Base-by-base conservation (phyloP, 2,329 filamentous ascomycete genomes). In the Alternaria angustiovoidea region DNA sequence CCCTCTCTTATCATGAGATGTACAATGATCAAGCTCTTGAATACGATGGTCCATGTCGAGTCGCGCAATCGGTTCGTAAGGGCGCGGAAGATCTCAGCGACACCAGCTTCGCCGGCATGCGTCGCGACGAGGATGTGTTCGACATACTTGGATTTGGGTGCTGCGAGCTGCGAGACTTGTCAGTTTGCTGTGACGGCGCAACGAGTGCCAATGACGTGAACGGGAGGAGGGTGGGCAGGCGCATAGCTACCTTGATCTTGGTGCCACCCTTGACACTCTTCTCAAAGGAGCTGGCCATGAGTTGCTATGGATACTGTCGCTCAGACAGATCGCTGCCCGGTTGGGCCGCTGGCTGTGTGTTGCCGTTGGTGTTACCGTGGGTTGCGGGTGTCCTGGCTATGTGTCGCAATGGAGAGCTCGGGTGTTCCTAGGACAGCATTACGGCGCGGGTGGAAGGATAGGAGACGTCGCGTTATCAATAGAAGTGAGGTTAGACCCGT, bases 191-290 rank as follows among this genome's bases (percentile, higher is more conserved):
- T 70, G 67, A 69, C 59, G 43, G 60, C 48, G 22, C 32, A 34
- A 28, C 26, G 32, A 32, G 20, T 7, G 12, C 18, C 39, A 4
- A 24, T 24, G 39, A 8, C 39, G 39, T 24, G 44, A 51, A 49
- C 32, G 38, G 18, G 34, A 26, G 47, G 24, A 28, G 18, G 60
- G 32, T 8, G 46, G 36, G 32, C 39, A 28, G 43, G 65, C 58
- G 63, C 57, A 54, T 57, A 57, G 68, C 61, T 73, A 94, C 93
- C 88, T 97, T 98, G 78, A 96, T 92, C 85, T 98, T 98, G 74
- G 94, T 98, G 73, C 92, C 94, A 82, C 94, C 95, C 85, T 98
- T 98, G 77, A 99, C 95, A 71, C 94, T 96, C 86, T 98, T 99
- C 85, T 99, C 95, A 79, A 98, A 98, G 60, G 92, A 94, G 83